Evolutionary conservation across 2,329 filamentous ascomycete genomes (phyloP), one percentile per base, ranked within the genome.

Genomic region (Teratosphaeria destructans): DNA sequence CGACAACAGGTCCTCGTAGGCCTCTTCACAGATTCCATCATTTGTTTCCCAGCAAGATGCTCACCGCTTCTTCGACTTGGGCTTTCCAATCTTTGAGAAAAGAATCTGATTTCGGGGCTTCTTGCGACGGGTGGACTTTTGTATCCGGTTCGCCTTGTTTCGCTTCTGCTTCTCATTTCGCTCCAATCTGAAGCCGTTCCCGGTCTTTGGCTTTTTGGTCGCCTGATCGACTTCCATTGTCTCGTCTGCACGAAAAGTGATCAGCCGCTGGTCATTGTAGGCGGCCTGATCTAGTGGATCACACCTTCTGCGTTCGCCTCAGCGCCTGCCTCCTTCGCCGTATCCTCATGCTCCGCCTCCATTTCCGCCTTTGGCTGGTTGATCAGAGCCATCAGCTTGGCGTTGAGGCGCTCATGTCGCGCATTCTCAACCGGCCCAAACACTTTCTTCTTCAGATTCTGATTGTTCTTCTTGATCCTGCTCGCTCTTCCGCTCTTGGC

Each of bases 401-500:
- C 88, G 47, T 90, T 90, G 39, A 96, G 83, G 65, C 93, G 86
- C 75, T 92, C 87, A 57, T 86, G 87, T 67, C 93, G 84, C 54
- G 88, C 91, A 68, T 82, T 78, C 73, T 93, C 90, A 59, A 86
- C 85, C 16, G 93, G 93, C 1, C 87, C 89, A 75, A 95, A 96
- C 65, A 96, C 87, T 65, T 84, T 85, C 65, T 83, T 80, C 74
- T 92, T 92, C 65, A 96, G 82, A 68, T 84, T 86, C 67, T 83
- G 81, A 77, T 91, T 90, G 79, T 96, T 96, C 70, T 82, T 81
- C 79, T 96, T 96, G 69, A 81, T 85, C 65, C 83, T 80, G 72
- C 87, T 95, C 65, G 92, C 84, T 73, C 93, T 83, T 62, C 88
- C 80, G 72, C 89, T 88, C 74, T 95, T 96, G 27, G 92, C 93